phyloP scores from a whole-genome alignment of 805 yeast species.

The Yarrowia hollandica region DNA sequence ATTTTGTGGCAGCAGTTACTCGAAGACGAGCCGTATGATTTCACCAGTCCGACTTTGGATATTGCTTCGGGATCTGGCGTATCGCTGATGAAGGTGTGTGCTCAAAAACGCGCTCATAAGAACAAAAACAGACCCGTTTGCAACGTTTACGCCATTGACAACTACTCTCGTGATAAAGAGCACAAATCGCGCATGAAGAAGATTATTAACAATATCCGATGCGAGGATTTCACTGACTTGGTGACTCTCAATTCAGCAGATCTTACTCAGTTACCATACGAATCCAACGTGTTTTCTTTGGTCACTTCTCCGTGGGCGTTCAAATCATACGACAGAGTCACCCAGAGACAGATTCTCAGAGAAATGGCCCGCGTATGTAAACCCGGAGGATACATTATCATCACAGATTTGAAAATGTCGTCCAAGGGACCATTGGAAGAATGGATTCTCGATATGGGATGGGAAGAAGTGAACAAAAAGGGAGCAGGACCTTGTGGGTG shows the following conservation, averaged over 20 bases:
- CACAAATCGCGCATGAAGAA: slow-evolving; percentile 15
- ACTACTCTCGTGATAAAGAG: slow-evolving; percentile 16
- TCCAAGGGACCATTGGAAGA: slow-evolving; percentile 8
- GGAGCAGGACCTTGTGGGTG: slow-evolving; percentile 25
- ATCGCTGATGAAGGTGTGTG: slow-evolving; percentile 19
- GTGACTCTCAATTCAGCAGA: slow-evolving; percentile 16
- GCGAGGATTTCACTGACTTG: neutral
- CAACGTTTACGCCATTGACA: slow-evolving; percentile 9
- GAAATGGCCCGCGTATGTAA: slow-evolving; percentile 26
- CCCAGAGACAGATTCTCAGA: slow-evolving; percentile 12
- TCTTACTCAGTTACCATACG: slow-evolving; percentile 4
- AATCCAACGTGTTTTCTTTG: neutral
- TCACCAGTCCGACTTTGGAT: slow-evolving; percentile 4
- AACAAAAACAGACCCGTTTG: neutral
- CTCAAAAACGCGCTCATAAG: slow-evolving; percentile 3
- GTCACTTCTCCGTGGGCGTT: slow-evolving; percentile 21
- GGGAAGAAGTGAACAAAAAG: slow-evolving; percentile 18
- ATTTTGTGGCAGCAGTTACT: slow-evolving; percentile 5
- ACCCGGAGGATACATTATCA: slow-evolving; percentile 21
- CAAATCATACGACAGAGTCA: slow-evolving; percentile 3
- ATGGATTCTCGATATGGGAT: slow-evolving; percentile 28
- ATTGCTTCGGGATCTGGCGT: slow-evolving; percentile 24
- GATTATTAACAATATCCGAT: slow-evolving; percentile 10
- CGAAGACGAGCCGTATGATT: slow-evolving; percentile 6
- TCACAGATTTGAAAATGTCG: slow-evolving; percentile 6